Evolutionary conservation across 306 rosid species (phyloP), one percentile per base, ranked within the genome.

Genomic region (Cicer bijugum): DNA sequence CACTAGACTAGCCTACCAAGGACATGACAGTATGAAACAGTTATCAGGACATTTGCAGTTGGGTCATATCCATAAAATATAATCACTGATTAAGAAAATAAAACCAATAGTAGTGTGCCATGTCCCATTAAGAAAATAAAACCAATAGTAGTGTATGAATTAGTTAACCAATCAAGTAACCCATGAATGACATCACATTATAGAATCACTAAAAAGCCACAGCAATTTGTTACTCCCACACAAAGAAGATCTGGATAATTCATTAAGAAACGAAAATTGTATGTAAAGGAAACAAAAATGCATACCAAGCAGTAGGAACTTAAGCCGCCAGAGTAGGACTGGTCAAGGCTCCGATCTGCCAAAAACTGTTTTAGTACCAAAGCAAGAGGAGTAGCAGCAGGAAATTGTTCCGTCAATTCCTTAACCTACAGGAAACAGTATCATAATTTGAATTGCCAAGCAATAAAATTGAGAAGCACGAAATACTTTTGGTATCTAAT

Each of bases 221-320:
- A 12, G 20, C 52, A 40, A 67, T 79, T 69, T 43, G 48, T 59
- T 59, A 51, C 79, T 46, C 61, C 58, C 37, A 48, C 70, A 53
- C 58, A 9, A 46, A 53, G 52, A 33, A 72, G 33, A 56, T 50
- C 58, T 9, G 47, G 20, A 46, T 3, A 67, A 65, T 33, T 75
- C 75, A 9, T 11, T 11, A 42, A 76, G 62, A 74, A 77, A 50
- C 7, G 17, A 50, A 67, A 67, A 60, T 45, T 73, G 20, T 12
- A 53, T 9, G 15, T 19, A 12, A 45, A 48, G 40, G 23, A 75
- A 74, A 67, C 77, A 77, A 71, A 57, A 65, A 56, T 70, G 71
- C 90, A 83, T 83, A 94, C 98, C 98, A 94, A 89, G 80, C 96
- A 94, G 79, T 94, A 91, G 58, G 98, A 94, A 85, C 98, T 94